Percentiles rank a stretch among this genome's conserved stretches.
phyloP scores from a whole-genome alignment of 2,329 filamentous ascomycete species.

The Niveomyces coronatus region DNA sequence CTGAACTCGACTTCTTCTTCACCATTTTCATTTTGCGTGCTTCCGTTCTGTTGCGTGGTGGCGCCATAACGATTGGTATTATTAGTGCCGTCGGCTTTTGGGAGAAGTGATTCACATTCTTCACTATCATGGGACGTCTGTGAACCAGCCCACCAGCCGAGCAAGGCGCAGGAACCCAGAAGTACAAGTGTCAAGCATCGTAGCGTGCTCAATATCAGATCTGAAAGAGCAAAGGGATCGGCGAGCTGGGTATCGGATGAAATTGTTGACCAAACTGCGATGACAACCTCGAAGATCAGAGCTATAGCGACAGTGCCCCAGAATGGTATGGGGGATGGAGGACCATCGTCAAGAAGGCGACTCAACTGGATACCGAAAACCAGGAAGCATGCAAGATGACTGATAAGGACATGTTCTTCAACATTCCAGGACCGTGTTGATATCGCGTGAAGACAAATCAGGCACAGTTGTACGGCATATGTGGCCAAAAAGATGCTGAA shows the following conservation, averaged over 20 bases:
- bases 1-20: constrained; percentile 35
- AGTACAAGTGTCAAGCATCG: constrained; percentile 10
- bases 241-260: not conserved
- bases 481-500: constrained; percentile 33
- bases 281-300: constrained; percentile 42
- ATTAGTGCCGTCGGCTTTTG: constrained; percentile 6
- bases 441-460: constrained; percentile 27
- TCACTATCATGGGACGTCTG: not conserved
- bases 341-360: constrained; percentile 38
- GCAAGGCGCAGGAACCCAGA: not conserved
- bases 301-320: constrained; percentile 52
- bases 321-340: constrained; percentile 51
- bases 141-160: constrained; percentile 1
- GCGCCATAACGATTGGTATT: constrained; percentile 5
- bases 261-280: constrained; percentile 17
- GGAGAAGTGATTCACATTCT: constrained; percentile 9
- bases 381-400: constrained; percentile 50
- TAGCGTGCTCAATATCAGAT: constrained; percentile 12
- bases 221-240: constrained; percentile 15
- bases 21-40: constrained; percentile 28
- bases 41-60: constrained; percentile 27
- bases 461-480: constrained; percentile 36
- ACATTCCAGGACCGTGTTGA: constrained; percentile 28
- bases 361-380: constrained; percentile 53
- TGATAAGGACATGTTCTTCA: constrained; percentile 41